phyloP scores from a whole-genome alignment of 208 protist genomes.

The Trypanosoma mega region DNA sequence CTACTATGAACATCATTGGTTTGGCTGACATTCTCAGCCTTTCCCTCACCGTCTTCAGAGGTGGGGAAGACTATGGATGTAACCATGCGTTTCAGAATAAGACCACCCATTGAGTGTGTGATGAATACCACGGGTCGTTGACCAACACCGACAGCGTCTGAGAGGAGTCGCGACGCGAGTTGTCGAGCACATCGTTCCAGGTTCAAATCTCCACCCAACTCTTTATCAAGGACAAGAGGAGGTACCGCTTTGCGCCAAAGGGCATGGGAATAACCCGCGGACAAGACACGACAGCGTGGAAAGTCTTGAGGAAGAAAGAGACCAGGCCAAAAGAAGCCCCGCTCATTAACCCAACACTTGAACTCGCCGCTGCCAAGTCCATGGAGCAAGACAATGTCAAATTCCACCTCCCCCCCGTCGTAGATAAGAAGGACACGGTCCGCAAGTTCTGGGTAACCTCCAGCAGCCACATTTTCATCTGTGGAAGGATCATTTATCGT shows the following conservation, averaged over 20 bases:
- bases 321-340: slow-evolving; percentile 61
- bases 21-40: slow-evolving; percentile 2
- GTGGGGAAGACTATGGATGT: slow-evolving; percentile 33
- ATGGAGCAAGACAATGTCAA: slow-evolving; percentile 68
- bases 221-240: neutral
- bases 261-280: slow-evolving; percentile 59
- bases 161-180: slow-evolving; percentile 43
- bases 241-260: slow-evolving; percentile 35
- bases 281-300: slow-evolving; percentile 48
- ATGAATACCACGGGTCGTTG: slow-evolving; percentile 60
- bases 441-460: slow-evolving; percentile 3
- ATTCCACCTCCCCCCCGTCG: slow-evolving; percentile 22
- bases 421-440: slow-evolving; percentile 19
- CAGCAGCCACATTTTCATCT: too few species aligned
- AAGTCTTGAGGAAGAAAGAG: slow-evolving; percentile 70
- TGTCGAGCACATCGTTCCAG: slow-evolving; percentile 39
- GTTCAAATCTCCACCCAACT: slow-evolving; percentile 1
- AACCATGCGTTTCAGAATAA: slow-evolving; percentile 67
- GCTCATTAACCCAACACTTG: slow-evolving; percentile 55
- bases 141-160: slow-evolving; percentile 37
- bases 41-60: slow-evolving; percentile 3
- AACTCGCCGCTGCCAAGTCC: slow-evolving; percentile 73
- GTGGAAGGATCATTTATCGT: too few species aligned
- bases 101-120: slow-evolving; percentile 63
- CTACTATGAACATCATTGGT: slow-evolving; percentile 12